phyloP scores from a whole-genome alignment of 1,284 basidiomycete species.

The Schizophyllum commune region DNA sequence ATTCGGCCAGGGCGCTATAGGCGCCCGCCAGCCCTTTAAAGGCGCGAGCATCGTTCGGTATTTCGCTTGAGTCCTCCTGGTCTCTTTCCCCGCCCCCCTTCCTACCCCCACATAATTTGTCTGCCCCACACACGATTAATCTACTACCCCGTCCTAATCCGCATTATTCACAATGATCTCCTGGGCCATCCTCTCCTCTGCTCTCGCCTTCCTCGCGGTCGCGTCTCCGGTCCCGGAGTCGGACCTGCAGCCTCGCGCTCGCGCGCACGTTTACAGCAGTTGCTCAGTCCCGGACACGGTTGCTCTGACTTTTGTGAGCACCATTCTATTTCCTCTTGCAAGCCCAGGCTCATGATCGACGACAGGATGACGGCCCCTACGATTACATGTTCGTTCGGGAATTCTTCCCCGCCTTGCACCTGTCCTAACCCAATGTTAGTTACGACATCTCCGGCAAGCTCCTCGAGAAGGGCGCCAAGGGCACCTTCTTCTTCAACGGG shows the following conservation, averaged over 20 bases:
- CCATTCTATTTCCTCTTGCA: not conserved
- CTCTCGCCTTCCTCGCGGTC: not conserved
- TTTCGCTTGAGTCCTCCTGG: too few species aligned
- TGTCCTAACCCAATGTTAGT: not conserved
- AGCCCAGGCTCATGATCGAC: not conserved
- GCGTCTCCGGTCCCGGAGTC: not conserved
- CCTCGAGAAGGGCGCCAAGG: constrained; percentile 7
- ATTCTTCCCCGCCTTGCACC: not conserved
- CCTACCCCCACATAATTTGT: not conserved
- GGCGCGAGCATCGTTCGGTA: too few species aligned
- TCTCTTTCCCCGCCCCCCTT: not conserved
- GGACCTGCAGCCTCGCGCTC: constrained; percentile 12
- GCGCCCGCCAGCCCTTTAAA: too few species aligned
- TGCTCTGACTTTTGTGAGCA: constrained; percentile 19
- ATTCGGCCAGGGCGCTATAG: too few species aligned
- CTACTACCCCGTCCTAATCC: not conserved
- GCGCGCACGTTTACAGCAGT: constrained; percentile 3
- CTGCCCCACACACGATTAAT: not conserved
- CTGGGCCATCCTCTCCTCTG: not conserved
- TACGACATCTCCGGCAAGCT: constrained; percentile 17
- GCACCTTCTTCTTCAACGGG: constrained; percentile 5
- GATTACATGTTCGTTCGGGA: constrained; percentile 9
- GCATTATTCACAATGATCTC: not conserved
- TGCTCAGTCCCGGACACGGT: constrained; percentile 15
- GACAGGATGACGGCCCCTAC: constrained; percentile 22